Conservation (phyloP, 208 protist genomes). For the Trypanosomatidae sp. region DNA sequence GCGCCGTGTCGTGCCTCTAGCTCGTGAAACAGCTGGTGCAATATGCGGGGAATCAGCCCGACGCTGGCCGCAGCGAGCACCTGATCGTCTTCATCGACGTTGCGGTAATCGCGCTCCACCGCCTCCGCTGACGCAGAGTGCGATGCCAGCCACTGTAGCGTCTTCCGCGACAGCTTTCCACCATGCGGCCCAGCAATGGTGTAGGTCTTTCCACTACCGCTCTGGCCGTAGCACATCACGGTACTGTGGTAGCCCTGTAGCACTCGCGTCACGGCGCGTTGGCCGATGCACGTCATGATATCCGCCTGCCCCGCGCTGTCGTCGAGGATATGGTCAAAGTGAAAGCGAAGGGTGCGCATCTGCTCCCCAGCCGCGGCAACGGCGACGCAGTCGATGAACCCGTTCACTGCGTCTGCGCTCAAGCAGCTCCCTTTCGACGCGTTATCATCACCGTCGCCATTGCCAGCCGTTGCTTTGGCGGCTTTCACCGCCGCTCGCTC, state of each 20-base stretch:
- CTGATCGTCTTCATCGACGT: slow-evolving; percentile 8
- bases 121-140: background rate
- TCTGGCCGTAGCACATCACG: slow-evolving; percentile 92
- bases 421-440: slow-evolving; percentile 20
- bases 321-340: slow-evolving; percentile 74
- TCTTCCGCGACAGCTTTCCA: slow-evolving; percentile 17
- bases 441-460: background rate
- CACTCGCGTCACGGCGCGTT: slow-evolving; percentile 50
- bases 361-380: background rate
- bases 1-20: slow-evolving; percentile 25
- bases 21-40: slow-evolving; percentile 34
- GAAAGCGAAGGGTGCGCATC: slow-evolving; percentile 34
- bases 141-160: slow-evolving; percentile 12
- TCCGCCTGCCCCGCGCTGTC: slow-evolving; percentile 53
- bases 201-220: slow-evolving; percentile 91
- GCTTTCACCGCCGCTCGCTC: background rate
- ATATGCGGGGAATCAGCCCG: slow-evolving; percentile 50
- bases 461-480: background rate
- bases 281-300: slow-evolving; percentile 65
- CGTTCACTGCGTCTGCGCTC: slow-evolving; percentile 6
- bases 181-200: slow-evolving; percentile 70
- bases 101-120: slow-evolving; percentile 1
- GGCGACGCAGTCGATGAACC: slow-evolving; percentile 34
- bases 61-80: slow-evolving; percentile 15
- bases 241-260: slow-evolving; percentile 82